phyloP scores from a whole-genome alignment of 768 basidiomycete species.

The Serendipita sp. region DNA sequence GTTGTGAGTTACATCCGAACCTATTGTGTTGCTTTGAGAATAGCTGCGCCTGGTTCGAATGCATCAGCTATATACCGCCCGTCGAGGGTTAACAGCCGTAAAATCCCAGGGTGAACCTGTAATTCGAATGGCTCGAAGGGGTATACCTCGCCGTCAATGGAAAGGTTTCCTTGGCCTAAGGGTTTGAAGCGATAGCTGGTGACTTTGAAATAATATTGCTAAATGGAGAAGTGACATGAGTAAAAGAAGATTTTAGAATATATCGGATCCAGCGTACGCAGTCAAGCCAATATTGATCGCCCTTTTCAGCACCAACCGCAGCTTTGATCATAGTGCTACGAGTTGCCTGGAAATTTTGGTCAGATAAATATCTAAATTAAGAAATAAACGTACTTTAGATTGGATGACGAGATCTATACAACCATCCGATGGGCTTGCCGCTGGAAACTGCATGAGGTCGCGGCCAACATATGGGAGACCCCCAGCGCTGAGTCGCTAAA shows the following conservation, averaged over 20 bases:
- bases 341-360: conserved; percentile 24
- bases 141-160: conserved; percentile 65
- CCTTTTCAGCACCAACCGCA: conserved; percentile 46
- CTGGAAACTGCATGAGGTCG: conserved; percentile 75
- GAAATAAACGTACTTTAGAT: conserved; percentile 32
- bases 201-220: conserved; percentile 63
- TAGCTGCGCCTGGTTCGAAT: neutral
- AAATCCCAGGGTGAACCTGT: conserved; percentile 54
- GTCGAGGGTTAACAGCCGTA: conserved; percentile 14
- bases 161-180: conserved; percentile 34
- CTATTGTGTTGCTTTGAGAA: neutral
- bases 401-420: conserved; percentile 57
- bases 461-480: conserved; percentile 62
- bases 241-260: conserved; percentile 9
- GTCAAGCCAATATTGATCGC: conserved; percentile 44
- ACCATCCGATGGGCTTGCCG: conserved; percentile 65
- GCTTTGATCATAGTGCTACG: conserved; percentile 35
- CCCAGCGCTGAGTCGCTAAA: conserved; percentile 30
- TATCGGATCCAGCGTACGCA: conserved; percentile 27
- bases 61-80: conserved; percentile 7
- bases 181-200: conserved; percentile 59
- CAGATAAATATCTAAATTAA: conserved; percentile 1
- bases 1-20: neutral
- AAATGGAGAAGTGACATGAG: conserved; percentile 7
- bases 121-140: conserved; percentile 64